Evolutionary conservation across 495 filamentous ascomycete species (phyloP).

Genomic region (Hypoxylon cercidicola): DNA sequence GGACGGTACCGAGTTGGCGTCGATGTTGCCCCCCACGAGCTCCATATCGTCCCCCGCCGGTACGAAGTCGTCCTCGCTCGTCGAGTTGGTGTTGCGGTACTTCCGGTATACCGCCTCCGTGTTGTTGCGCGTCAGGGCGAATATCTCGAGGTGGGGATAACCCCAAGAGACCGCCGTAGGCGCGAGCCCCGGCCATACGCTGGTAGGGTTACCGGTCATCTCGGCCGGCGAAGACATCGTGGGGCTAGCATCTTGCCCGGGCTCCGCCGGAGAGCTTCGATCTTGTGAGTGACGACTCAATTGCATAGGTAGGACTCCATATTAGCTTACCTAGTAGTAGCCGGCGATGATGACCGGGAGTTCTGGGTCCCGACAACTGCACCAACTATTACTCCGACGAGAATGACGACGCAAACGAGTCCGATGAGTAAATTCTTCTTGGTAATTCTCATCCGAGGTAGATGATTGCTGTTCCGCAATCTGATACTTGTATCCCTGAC

Average conservation of each 20-base stretch:
- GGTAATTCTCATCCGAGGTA: background rate
- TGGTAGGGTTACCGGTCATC: constrained; percentile 23
- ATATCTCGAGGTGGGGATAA: constrained; percentile 27
- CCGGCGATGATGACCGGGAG: background rate
- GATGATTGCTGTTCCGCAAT: background rate
- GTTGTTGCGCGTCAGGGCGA: constrained; percentile 17
- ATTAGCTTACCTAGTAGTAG: background rate
- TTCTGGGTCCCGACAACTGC: constrained; percentile 13
- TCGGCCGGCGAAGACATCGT: background rate
- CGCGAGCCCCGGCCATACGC: constrained; percentile 7
- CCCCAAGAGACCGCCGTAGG: constrained; percentile 29
- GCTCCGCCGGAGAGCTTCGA: too few relatives aligned
- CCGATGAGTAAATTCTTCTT: constrained; percentile 17
- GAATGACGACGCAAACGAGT: constrained; percentile 2
- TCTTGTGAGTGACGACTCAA: too few relatives aligned
- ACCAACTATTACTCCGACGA: constrained; percentile 20
- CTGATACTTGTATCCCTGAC: background rate
- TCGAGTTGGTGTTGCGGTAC: constrained; percentile 21
- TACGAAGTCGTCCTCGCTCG: constrained; percentile 6
- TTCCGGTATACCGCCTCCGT: constrained; percentile 16
- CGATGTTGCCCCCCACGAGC: constrained; percentile 12
- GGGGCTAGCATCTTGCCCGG: background rate
- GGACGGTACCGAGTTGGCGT: background rate
- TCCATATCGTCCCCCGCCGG: constrained; percentile 14
- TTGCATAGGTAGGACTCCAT: too few relatives aligned